Percentiles rank a stretch among this genome's conserved stretches.
These are phyloP conservation scores for Anastatica hierochuntica DNA, from an alignment of 345 rosid species.

Conservation along the genomic window DNA sequence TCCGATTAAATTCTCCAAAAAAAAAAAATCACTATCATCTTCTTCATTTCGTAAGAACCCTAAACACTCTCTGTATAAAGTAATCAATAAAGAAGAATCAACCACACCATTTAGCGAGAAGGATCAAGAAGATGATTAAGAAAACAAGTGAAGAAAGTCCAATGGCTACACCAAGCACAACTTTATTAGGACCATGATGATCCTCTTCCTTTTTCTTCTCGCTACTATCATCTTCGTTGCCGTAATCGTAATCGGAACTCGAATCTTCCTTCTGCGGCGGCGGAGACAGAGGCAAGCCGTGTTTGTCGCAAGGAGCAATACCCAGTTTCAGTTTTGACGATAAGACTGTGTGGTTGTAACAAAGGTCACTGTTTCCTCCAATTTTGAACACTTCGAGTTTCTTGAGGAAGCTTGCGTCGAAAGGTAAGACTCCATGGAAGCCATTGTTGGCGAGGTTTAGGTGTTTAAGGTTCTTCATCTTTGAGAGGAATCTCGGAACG, in stretches of 20 bases:
- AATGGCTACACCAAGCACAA: constrained; percentile 82
- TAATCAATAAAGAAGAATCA: constrained; percentile 29
- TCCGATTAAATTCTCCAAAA: constrained; percentile 2
- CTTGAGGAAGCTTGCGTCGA: constrained; percentile 61
- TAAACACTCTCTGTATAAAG: constrained; percentile 7
- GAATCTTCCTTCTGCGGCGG: constrained; percentile 59
- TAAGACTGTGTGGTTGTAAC: constrained; percentile 62
- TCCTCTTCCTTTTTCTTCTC: constrained; percentile 30
- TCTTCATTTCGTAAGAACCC: constrained; percentile 17
- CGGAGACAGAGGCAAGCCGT: constrained; percentile 77
- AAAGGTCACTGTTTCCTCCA: constrained; percentile 69
- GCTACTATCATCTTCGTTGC: constrained; percentile 26
- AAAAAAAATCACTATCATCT: constrained; percentile 1
- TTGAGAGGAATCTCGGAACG: constrained; percentile 57
- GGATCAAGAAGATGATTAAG: constrained; percentile 72
- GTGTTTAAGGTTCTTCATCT: constrained; percentile 55
- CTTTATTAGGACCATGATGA: constrained; percentile 75
- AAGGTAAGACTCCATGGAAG: constrained; percentile 78
- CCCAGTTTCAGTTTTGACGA: constrained; percentile 78
- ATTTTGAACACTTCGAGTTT: constrained; percentile 52
- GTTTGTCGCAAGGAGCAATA: constrained; percentile 75
- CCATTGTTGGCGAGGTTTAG: constrained; percentile 64
- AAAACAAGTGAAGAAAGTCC: constrained; percentile 75
- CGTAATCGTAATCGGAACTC: constrained; percentile 45
- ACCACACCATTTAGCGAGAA: constrained; percentile 71